Base-by-base conservation (phyloP, 1,139 yeast species). In the Debaryomyces nepalensis region DNA sequence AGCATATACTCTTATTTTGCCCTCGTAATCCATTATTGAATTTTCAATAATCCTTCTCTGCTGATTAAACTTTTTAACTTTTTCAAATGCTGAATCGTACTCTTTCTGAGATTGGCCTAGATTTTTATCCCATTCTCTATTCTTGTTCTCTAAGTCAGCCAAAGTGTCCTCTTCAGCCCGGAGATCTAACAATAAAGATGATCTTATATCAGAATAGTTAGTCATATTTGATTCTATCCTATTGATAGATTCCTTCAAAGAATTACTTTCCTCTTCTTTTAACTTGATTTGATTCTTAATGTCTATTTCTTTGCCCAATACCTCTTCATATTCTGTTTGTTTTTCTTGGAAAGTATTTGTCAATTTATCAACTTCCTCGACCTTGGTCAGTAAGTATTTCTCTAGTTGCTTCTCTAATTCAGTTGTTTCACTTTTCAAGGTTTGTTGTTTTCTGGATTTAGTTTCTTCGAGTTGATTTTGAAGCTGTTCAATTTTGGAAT, bases 11-110 rank as follows among this genome's bases (percentile, higher is more conserved):
- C 79, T 52, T 10, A 61, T 41, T 37, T 63, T 67, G 0, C 73
- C 73, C 40, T 68, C 64, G 37, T 71, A 57, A 34, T 78, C 75
- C 64, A 78, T 73, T 6, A 81, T 80, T 2, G 81, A 68, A 50
- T 79, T 76, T 52, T 80, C 82, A 29, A 81, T 59, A 6, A 69
- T 65, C 45, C 76, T 62, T 48, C 76, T 47, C 42, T 66, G 67
- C 3, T 42, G 40, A 8, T 59, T 57, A 42, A 66, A 64, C 12
- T 57, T 53, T 2, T 48, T 41, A 9, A 55, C 40, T 39, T 65
- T 64, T 2, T 34, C 27, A 8, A 45, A 37, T 1, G 59, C 49
- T 3, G 27, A 38, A 2, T 48, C 39, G 37, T 52, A 54, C 11
- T 26, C 40, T 0, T 26, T 22, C 15, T 44, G 37, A 2, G 52